Base-by-base conservation (phyloP, 1,139 yeast genomes). In the Arxiozyma bovina region DNA sequence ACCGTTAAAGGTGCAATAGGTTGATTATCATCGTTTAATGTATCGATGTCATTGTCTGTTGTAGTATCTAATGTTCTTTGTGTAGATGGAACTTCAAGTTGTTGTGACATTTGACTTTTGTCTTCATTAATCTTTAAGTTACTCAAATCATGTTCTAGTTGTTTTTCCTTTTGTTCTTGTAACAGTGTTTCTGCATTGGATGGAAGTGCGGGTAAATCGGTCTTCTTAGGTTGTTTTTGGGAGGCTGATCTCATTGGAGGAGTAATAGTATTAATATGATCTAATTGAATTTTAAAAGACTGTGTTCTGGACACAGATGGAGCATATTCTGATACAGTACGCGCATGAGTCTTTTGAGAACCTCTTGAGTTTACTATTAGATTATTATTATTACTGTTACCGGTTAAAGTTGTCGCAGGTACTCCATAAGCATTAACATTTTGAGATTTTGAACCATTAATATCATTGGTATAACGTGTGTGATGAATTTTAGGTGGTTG, bases 271-370 rank as follows among this genome's bases (percentile, higher is more conserved):
- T 52, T 56, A 12, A 45, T 53, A 25, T 47, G 34, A 45, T 44
- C 50, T n/a, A 48, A 40, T 20, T 50, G 25, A 20, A 49, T 50
- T 22, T 54, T 56, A 55, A 54, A 53, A 15, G 58, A 46, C 17
- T 58, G 57, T 17, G 53, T 54, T 25, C 53, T 52, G 18, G 54
- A 43, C 9, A 54, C 52, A n/a, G 59, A 30, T 23, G 73, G 71
- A 15, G 68, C 64, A 50, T 72, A 71, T 41, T 73, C 76, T 1
- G 77, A 73, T 6, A 73, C 74, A 1, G 77, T 66, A 62, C 77
- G 71, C 27, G 69, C 61, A 57, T 73, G 77, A 0, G 71, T 58
- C 57, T 68, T 72, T 42, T 51, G 54, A 6, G 51, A 42, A 38
- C 47, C 45, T 27, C 50, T 46, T 18, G 25, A 12, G 54, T 52